Percentiles rank a stretch among this genome's conserved stretches.
These are phyloP conservation scores for Mortierella sp. DNA, from an alignment of 371 early-diverging fungal species.

Conservation along the genomic window DNA sequence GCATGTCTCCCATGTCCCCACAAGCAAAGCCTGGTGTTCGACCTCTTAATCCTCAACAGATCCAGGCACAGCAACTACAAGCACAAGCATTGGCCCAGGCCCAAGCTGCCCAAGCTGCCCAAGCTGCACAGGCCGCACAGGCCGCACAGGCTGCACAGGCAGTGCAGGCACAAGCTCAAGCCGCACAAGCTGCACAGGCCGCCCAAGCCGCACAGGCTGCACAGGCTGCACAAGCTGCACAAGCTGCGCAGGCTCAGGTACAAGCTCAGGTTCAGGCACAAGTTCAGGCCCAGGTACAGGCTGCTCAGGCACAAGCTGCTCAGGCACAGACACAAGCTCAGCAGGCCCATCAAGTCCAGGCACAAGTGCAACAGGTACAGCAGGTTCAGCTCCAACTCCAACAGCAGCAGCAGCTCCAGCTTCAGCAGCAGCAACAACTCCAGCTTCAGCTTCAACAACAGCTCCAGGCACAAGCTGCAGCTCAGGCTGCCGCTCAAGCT, in stretches of 20 bases:
- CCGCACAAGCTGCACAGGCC: conserved; percentile 16
- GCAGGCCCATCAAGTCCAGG: conserved; percentile 30
- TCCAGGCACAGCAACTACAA: conserved; percentile 27
- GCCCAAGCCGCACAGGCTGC: conserved; percentile 20
- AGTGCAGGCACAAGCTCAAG: conserved; percentile 33
- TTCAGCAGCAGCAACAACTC: conserved; percentile 20
- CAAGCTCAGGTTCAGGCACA: conserved; percentile 23
- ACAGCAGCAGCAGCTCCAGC: too few species aligned
- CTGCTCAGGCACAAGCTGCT: conserved; percentile 16
- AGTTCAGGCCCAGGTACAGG: conserved; percentile 15
- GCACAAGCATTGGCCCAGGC: conserved; percentile 11
- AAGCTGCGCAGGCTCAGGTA: conserved; percentile 17
- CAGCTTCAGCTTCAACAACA: conserved; percentile 34
- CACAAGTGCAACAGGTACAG: conserved; percentile 7
- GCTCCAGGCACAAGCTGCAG: conserved; percentile 23
- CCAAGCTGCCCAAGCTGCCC: conserved; percentile 7
- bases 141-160: conserved; percentile 34
- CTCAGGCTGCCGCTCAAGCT: conserved; percentile 15
- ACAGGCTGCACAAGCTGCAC: conserved; percentile 13
- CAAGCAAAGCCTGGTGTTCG: conserved; percentile 44
- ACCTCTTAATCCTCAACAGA: conserved; percentile 43
- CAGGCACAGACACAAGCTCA: conserved; percentile 45
- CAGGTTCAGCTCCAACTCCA: neutral
- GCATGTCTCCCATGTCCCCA: conserved; percentile 51
- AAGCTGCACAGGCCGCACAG: conserved; percentile 5